These are phyloP conservation scores for Diaporthe destruens DNA, from an alignment of 2,329 filamentous ascomycete species.

Conservation along the genomic window DNA sequence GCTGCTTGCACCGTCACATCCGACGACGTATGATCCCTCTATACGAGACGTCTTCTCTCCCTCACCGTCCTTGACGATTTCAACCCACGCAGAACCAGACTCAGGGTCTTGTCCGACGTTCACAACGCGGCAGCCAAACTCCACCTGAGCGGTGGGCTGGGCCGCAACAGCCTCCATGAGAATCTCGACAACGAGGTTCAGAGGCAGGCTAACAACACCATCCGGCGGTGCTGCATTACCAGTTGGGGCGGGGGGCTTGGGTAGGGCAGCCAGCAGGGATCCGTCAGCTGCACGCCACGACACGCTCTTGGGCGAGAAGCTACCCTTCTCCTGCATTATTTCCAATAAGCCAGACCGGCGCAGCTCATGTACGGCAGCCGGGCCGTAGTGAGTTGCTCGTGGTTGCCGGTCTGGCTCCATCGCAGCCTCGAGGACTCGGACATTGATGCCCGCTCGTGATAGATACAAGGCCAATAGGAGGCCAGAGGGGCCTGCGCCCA, in stretches of 20 bases:
- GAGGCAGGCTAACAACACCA: slow-evolving; percentile 54
- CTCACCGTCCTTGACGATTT: slow-evolving; percentile 40
- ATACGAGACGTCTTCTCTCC: slow-evolving; percentile 25
- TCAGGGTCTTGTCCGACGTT: slow-evolving; percentile 49
- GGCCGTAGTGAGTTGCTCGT: slow-evolving; percentile 41
- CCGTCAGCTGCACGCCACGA: slow-evolving; percentile 42
- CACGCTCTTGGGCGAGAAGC: slow-evolving; percentile 37
- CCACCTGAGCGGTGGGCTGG: slow-evolving; percentile 48
- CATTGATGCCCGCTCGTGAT: slow-evolving; percentile 19
- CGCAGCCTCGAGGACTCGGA: slow-evolving; percentile 10
- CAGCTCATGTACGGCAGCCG: slow-evolving; percentile 38
- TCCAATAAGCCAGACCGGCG: slow-evolving; percentile 39
- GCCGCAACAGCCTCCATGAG: slow-evolving; percentile 50
- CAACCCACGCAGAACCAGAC: slow-evolving; percentile 44
- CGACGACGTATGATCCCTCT: slow-evolving; percentile 56
- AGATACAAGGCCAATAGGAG: slow-evolving; percentile 43
- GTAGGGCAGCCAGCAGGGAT: slow-evolving; percentile 26
- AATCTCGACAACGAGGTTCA: slow-evolving; percentile 54
- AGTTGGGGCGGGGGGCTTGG: neutral
- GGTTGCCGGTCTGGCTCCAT: slow-evolving; percentile 38
- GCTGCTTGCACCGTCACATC: slow-evolving; percentile 56
- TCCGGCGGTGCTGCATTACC: slow-evolving; percentile 37
- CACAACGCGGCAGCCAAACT: slow-evolving; percentile 52
- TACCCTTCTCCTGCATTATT: slow-evolving; percentile 29
- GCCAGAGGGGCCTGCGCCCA: slow-evolving; percentile 45